Evolutionary conservation across 1,139 yeast species (phyloP).

Genomic region (Geotrichum aggregatum): DNA sequence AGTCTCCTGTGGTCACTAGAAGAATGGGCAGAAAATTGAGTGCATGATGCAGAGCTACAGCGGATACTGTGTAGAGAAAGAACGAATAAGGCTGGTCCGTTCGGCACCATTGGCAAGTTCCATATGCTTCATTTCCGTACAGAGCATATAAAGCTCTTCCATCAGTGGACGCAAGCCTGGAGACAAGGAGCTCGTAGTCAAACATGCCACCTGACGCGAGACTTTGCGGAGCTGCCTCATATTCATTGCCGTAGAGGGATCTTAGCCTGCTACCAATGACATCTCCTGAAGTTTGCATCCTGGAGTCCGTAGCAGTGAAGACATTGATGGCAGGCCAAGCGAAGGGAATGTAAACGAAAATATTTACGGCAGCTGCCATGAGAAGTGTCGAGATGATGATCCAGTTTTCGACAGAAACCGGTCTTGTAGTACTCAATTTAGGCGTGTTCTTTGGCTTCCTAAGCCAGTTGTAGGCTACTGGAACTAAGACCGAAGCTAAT

Average conservation of each 20-base stretch:
- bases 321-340: conserved; percentile 21
- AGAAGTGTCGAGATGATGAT: conserved; percentile 1
- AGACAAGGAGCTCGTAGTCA: conserved; percentile 24
- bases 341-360: neutral
- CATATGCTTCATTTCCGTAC: conserved; percentile 29
- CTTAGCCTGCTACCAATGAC: conserved; percentile 25
- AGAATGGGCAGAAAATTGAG: conserved; percentile 24
- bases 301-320: conserved; percentile 24
- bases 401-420: conserved; percentile 3
- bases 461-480: no score
- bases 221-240: conserved; percentile 10
- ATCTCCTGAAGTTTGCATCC: conserved; percentile 28
- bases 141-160: conserved; percentile 29
- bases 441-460: no score
- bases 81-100: conserved; percentile 23
- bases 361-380: neutral
- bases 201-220: neutral
- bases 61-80: conserved; percentile 26
- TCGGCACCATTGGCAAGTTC: conserved; percentile 31
- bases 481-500: neutral
- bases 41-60: conserved; percentile 27
- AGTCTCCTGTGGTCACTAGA: conserved; percentile 23
- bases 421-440: no score
- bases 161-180: conserved; percentile 24
- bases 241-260: conserved; percentile 18